Evolutionary conservation across 164 flowering plant genomes (phyloP).

Genomic region (Vitis riparia): DNA sequence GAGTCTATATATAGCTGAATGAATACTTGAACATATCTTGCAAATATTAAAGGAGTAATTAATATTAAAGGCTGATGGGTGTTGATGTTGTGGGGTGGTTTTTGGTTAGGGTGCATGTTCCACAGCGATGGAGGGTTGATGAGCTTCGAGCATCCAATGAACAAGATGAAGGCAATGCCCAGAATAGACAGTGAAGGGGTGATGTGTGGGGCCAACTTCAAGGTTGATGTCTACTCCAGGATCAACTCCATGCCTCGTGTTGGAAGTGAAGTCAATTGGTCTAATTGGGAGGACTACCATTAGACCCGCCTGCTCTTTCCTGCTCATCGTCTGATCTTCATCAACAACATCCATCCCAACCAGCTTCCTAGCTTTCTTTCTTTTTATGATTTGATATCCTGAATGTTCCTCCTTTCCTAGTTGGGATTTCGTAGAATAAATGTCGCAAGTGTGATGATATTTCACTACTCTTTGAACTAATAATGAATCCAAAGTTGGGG

Average conservation of each 20-base stretch:
- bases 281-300: conserved; percentile 35
- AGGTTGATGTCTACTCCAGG: conserved; percentile 68
- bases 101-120: conserved; percentile 45
- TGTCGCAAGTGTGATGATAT: too few relatives aligned
- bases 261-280: conserved; percentile 83
- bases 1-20: too few relatives aligned
- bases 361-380: too few relatives aligned
- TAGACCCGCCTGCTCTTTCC: neutral
- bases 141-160: conserved; percentile 97
- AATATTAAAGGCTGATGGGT: too few relatives aligned
- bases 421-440: too few relatives aligned
- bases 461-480: too few relatives aligned
- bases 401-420: too few relatives aligned
- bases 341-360: neutral
- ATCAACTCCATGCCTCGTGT: conserved; percentile 77
- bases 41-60: too few relatives aligned
- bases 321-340: neutral
- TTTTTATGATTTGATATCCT: too few relatives aligned
- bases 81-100: neutral
- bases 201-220: conserved; percentile 89
- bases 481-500: too few relatives aligned
- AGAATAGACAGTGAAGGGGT: conserved; percentile 88
- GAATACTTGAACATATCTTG: too few relatives aligned
- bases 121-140: conserved; percentile 84
- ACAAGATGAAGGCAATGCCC: conserved; percentile 90